Base-by-base conservation (phyloP, 257 asterid genomes). In the Echites panduratus region DNA sequence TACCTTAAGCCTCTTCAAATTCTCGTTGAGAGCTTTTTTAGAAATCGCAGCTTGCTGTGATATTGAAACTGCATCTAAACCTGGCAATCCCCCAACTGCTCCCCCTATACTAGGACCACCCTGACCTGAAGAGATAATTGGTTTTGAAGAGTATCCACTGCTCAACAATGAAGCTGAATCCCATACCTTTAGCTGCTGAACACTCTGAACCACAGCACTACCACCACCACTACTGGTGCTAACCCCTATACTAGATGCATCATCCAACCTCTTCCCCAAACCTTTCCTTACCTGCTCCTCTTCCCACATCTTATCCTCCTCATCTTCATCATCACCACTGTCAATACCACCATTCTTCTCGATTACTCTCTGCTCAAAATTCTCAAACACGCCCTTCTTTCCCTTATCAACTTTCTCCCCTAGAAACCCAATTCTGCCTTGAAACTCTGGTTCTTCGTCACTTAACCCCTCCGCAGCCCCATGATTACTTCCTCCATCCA, bases 201-300 rank as follows among this genome's bases (percentile, higher is more conserved):
- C 84, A 58, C 68, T 79, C 66, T 77, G 90, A 71, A 53, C 87
- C 76, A 70, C 79, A 74, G 59, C 9, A 50, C 57, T 78, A 50
- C 74, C 83, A 80, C 59, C 84, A 68, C 75, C 73, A 73, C 61
- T 76, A 70, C 77, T 50, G 61, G 65, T 1, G 14, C 72, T 64
- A 26, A 78, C 84, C 65, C 87, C 93, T 78, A 80, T 84, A 67
- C 71, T 83, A 73, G 84, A 78, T 50, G 88, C 87, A 45, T 94
- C 97, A 68, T 91, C 97, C 22, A 91, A 70, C 78, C 97, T 88
- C 83, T 89, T 94, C 2, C 99, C 99, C 71, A 93, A 80, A 70
- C 97, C 99, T 73, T 92, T 95, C 77, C 99, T 92, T 64, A 89
- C 93, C 80, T 92, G 98, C 77, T 90, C 98, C 82, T 90, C 99